A percentile compares a stretch with the other conserved stretches of the same genome.
Evolutionary conservation across 495 filamentous ascomycete genomes (phyloP).

Genomic region (Aspergillus steynii): DNA sequence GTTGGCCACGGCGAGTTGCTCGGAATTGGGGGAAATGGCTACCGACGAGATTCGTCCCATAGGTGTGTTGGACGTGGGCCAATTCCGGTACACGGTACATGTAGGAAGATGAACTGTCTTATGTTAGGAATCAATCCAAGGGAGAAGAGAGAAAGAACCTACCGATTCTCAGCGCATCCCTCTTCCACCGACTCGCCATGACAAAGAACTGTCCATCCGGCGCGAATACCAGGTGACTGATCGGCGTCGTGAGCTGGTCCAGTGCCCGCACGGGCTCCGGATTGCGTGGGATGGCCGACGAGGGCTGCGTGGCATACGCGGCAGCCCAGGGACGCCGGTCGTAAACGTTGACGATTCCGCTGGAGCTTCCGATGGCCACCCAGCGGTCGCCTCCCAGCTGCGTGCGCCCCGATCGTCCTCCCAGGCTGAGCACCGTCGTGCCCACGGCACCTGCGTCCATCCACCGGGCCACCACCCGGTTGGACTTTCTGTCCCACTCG

Average conservation of each 20-base stretch:
- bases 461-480: slow-evolving; percentile 76
- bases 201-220: slow-evolving; percentile 86
- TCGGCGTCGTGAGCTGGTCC: slow-evolving; percentile 83
- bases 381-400: slow-evolving; percentile 80
- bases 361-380: slow-evolving; percentile 81
- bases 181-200: slow-evolving; percentile 81
- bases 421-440: slow-evolving; percentile 76
- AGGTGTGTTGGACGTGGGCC: slow-evolving; percentile 90
- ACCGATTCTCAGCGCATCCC: slow-evolving; percentile 78
- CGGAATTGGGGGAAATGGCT: slow-evolving; percentile 68
- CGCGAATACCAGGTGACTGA: slow-evolving; percentile 74
- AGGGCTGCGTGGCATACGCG: slow-evolving; percentile 33
- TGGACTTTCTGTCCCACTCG: slow-evolving; percentile 74
- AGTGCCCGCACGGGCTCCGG: slow-evolving; percentile 71
- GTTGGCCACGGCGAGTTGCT: slow-evolving; percentile 80
- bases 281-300: slow-evolving; percentile 54
- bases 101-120: slow-evolving; percentile 76
- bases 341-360: slow-evolving; percentile 90
- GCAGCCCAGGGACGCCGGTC: slow-evolving; percentile 68
- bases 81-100: slow-evolving; percentile 93
- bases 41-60: slow-evolving; percentile 81
- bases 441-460: slow-evolving; percentile 87
- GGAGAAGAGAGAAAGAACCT: slow-evolving; percentile 19
- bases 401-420: slow-evolving; percentile 58
- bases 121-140: slow-evolving; percentile 12